Percentiles rank a stretch among this genome's conserved stretches.
These are phyloP conservation scores for Fraxinus excelsior DNA, from an alignment of 257 asterid genomes.

Conservation along the genomic window DNA sequence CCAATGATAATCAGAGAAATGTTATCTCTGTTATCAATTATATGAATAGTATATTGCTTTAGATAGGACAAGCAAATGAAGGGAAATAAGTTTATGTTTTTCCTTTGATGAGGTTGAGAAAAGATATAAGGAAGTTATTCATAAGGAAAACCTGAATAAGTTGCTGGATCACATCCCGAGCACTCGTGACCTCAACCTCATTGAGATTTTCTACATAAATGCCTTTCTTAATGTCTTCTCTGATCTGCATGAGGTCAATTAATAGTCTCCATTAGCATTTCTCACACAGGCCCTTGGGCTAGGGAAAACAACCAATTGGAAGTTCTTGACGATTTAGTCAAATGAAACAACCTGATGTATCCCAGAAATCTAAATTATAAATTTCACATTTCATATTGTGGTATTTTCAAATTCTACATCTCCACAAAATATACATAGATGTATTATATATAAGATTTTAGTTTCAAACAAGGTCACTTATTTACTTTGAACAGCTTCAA, in stretches of 20 bases:
- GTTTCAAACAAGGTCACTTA: background rate
- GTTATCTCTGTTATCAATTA: background rate
- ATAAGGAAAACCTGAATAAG: constrained; percentile 78
- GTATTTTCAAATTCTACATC: background rate
- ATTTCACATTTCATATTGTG: constrained; percentile 4
- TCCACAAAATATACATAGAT: background rate
- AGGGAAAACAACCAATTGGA: background rate
- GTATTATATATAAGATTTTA: background rate
- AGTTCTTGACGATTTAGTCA: background rate
- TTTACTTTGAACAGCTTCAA: background rate
- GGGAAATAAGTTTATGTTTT: background rate
- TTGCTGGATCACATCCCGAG: constrained; percentile 91
- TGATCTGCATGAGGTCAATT: constrained; percentile 52
- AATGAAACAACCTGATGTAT: background rate
- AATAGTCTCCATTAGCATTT: constrained; percentile 13
- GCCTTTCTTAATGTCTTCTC: constrained; percentile 94
- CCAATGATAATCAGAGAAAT: background rate
- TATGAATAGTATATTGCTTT: background rate
- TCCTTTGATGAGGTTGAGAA: background rate
- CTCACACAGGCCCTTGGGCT: background rate
- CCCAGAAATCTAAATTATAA: background rate
- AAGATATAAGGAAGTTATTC: background rate
- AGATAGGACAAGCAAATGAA: constrained; percentile 10
- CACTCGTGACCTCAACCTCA: constrained; percentile 87
- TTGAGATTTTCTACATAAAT: constrained; percentile 89